phyloP scores from a whole-genome alignment of 768 basidiomycete genomes.

The Auricularia auricula-judae region DNA sequence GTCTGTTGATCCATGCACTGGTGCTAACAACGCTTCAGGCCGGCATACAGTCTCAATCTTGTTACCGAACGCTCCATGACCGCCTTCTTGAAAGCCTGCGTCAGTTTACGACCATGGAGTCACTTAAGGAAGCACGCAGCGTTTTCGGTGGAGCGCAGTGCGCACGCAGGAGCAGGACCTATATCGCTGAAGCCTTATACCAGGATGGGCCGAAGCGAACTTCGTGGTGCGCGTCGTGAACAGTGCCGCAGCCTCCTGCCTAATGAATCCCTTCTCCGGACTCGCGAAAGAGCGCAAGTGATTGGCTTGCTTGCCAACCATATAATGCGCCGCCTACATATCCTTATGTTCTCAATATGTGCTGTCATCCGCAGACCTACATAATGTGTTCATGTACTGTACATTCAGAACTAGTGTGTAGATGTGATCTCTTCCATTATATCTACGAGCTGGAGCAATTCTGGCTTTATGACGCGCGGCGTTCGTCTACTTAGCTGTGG shows the following conservation, averaged over 20 bases:
- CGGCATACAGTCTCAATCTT: neutral
- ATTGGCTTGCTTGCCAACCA: neutral
- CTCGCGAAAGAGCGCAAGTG: neutral
- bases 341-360: no score
- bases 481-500: no score
- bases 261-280: neutral
- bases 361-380: no score
- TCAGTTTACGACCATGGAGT: neutral
- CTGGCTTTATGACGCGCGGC: no score
- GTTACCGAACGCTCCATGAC: neutral
- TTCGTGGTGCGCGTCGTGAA: neutral
- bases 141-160: neutral
- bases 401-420: no score
- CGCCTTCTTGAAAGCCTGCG: neutral
- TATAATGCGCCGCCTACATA: no score
- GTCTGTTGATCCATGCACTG: neutral
- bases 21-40: neutral
- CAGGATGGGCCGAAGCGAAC: neutral
- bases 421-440: no score
- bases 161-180: neutral
- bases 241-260: neutral
- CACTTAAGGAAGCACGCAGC: neutral
- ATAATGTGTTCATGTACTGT: no score
- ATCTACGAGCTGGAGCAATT: no score
- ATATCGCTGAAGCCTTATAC: neutral